Evolutionary conservation across 2,329 filamentous ascomycete species (phyloP).

Genomic region (Capronia americana): DNA sequence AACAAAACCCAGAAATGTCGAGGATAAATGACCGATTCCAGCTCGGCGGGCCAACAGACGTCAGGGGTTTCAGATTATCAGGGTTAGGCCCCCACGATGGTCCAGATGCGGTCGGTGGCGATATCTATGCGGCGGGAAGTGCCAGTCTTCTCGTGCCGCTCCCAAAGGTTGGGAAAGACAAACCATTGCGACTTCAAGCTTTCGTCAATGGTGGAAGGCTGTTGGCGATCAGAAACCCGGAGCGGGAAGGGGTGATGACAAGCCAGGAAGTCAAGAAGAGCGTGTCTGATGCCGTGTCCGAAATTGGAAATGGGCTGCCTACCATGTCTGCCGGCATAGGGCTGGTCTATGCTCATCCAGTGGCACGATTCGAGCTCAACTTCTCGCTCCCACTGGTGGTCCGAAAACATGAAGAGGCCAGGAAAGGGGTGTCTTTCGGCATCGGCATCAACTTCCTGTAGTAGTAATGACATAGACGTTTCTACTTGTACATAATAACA

Average conservation of each 20-base stretch:
- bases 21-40: conserved; percentile 94
- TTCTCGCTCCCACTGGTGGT: conserved; percentile 86
- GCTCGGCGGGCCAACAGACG: conserved; percentile 91
- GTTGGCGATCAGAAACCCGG: conserved; percentile 71
- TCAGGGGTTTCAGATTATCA: conserved; percentile 88
- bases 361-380: conserved; percentile 93
- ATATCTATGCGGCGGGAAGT: conserved; percentile 88
- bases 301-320: conserved; percentile 76
- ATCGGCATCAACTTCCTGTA: conserved; percentile 96
- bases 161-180: conserved; percentile 79
- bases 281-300: conserved; percentile 66
- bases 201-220: conserved; percentile 91
- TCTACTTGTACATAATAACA: conserved; percentile 39
- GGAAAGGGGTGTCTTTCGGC: conserved; percentile 94
- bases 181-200: conserved; percentile 82
- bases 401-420: conserved; percentile 80
- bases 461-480: conserved; percentile 21
- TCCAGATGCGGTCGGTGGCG: conserved; percentile 83
- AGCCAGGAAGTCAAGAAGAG: conserved; percentile 54
- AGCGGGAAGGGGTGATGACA: conserved; percentile 55
- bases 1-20: conserved; percentile 66
- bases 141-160: conserved; percentile 85
- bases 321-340: conserved; percentile 87
- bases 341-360: conserved; percentile 91
- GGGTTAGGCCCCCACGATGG: conserved; percentile 90